Evolutionary conservation across 345 rosid genomes (phyloP).

Genomic region (Eucalyptus sp.): DNA sequence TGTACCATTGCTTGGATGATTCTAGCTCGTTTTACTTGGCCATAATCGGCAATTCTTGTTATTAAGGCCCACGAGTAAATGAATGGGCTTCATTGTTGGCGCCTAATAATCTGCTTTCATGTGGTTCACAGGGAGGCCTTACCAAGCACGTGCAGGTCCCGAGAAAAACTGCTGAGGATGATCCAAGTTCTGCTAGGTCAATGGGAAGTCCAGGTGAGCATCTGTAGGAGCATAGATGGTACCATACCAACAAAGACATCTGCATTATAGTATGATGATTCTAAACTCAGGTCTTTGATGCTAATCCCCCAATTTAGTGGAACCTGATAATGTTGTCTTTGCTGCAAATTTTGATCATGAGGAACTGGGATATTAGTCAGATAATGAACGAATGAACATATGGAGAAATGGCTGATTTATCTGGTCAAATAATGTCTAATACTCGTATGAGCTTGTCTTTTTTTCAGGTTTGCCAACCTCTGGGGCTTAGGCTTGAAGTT

Average conservation of each 20-base stretch:
- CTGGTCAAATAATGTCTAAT: neutral
- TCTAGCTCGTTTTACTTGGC: neutral
- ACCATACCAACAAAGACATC: neutral
- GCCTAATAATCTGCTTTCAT: neutral
- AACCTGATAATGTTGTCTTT: neutral
- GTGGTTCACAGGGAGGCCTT: conserved; percentile 29
- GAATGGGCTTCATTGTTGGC: neutral
- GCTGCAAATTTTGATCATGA: neutral
- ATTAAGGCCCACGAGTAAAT: neutral
- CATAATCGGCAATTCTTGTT: neutral
- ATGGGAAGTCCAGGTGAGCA: conserved; percentile 12
- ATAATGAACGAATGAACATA: neutral
- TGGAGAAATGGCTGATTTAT: neutral
- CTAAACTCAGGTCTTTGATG: neutral
- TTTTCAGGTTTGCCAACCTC: neutral
- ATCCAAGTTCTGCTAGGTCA: conserved; percentile 15
- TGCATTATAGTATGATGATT: neutral
- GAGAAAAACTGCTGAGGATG: conserved; percentile 30
- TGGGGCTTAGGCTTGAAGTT: neutral
- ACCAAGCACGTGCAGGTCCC: conserved; percentile 24
- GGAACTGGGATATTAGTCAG: neutral
- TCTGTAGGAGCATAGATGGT: neutral
- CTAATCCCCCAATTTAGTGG: neutral
- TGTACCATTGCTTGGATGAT: conserved; percentile 6
- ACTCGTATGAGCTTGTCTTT: neutral